Conservation (phyloP, 495 filamentous ascomycete species). For the Hyaloscypha variabilis region DNA sequence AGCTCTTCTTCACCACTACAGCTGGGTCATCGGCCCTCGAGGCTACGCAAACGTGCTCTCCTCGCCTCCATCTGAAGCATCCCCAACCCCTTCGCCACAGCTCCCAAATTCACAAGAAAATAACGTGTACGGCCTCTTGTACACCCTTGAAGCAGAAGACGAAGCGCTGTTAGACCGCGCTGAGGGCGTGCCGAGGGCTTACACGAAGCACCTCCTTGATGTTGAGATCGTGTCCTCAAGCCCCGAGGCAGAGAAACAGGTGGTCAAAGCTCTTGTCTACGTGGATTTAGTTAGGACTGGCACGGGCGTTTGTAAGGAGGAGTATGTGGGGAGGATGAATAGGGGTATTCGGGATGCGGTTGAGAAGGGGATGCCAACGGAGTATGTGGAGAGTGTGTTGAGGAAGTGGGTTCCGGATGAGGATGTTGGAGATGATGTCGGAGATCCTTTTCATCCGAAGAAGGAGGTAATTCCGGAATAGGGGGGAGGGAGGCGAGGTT, state of each 20-base stretch:
- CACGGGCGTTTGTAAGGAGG: constrained; percentile 16
- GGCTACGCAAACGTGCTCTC: constrained; percentile 73
- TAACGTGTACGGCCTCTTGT: constrained; percentile 51
- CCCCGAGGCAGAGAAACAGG: neutral
- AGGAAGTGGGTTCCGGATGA: constrained; percentile 24
- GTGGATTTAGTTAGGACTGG: constrained; percentile 12
- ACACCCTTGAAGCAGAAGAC: constrained; percentile 45
- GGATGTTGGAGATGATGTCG: constrained; percentile 8
- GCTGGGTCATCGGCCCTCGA: constrained; percentile 67
- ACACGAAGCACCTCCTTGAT: constrained; percentile 42
- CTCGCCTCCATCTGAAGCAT: neutral
- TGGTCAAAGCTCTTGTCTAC: constrained; percentile 24
- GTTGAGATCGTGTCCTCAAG: constrained; percentile 18
- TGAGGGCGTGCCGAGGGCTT: constrained; percentile 61
- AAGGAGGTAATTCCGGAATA: neutral
- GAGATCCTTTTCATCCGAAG: constrained; percentile 22
- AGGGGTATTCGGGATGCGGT: constrained; percentile 26
- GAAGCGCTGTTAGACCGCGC: constrained; percentile 50
- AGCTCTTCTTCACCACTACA: constrained; percentile 52
- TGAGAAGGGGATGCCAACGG: constrained; percentile 18
- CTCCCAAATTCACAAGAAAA: constrained; percentile 7
- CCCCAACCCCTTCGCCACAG: neutral
- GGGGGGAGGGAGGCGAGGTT: neutral
- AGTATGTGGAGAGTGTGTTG: constrained; percentile 21
- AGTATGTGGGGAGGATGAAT: constrained; percentile 29